Percentiles rank a stretch among this genome's conserved stretches.
These are phyloP conservation scores for Beta vulgaris DNA, from an alignment of 148 eudicot species.

Conservation along the genomic window DNA sequence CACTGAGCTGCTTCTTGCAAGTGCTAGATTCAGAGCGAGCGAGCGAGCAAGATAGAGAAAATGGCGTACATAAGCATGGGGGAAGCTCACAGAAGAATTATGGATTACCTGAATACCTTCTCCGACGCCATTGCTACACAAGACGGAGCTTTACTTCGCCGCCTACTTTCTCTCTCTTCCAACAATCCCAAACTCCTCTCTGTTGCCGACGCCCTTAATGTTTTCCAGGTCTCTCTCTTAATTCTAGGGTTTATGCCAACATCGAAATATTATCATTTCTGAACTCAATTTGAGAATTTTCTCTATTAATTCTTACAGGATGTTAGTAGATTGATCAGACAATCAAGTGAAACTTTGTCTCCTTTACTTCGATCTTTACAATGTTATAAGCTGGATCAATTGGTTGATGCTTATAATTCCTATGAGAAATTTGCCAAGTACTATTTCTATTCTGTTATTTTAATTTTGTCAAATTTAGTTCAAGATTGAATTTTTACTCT, in stretches of 20 bases:
- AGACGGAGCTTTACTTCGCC: conserved; percentile 64
- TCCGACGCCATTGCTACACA: conserved; percentile 68
- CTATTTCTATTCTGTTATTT: neutral
- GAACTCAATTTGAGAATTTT: neutral
- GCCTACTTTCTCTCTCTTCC: conserved; percentile 68
- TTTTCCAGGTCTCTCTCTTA: conserved; percentile 58
- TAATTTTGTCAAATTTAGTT: conserved; percentile 6
- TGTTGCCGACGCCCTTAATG: conserved; percentile 78
- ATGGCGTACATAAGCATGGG: conserved; percentile 94
- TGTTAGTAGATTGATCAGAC: conserved; percentile 58
- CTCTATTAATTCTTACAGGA: conserved; percentile 46
- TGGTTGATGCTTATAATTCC: conserved; percentile 71
- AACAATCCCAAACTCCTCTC: conserved; percentile 53
- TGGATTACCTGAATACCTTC: conserved; percentile 63
- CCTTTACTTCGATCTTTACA: conserved; percentile 78
- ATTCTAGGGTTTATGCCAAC: conserved; percentile 22
- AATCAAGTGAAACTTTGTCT: conserved; percentile 57
- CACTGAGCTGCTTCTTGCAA: no score
- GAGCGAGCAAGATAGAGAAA: neutral
- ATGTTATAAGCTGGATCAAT: conserved; percentile 62
- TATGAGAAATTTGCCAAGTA: conserved; percentile 93
- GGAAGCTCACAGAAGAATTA: conserved; percentile 81
- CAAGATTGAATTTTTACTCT: neutral
- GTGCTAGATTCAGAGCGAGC: no score
- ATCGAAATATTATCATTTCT: neutral